phyloP scores from a whole-genome alignment of 768 basidiomycete species.

The Lactarius akahatsu region DNA sequence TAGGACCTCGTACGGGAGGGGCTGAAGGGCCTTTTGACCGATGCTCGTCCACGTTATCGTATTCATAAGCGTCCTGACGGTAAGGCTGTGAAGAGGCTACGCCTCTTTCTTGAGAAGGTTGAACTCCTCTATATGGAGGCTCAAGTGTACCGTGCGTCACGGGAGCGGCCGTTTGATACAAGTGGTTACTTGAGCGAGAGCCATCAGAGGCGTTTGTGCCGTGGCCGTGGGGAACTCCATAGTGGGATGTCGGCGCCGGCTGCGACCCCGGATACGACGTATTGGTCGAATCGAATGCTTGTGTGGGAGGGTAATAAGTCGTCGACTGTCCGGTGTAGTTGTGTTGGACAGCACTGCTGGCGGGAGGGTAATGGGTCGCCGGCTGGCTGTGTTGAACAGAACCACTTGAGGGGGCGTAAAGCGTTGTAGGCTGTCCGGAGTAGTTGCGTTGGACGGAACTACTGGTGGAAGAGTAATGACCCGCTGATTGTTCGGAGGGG shows the following conservation, averaged over 20 bases:
- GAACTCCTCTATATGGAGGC: not conserved
- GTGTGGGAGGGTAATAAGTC: not conserved
- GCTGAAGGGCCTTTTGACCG: not conserved
- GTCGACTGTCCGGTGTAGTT: not conserved
- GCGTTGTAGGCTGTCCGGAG: not conserved
- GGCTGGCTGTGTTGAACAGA: not conserved
- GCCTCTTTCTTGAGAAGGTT: not conserved
- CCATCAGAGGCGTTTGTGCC: not conserved
- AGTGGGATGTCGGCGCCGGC: not conserved
- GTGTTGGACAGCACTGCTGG: not conserved
- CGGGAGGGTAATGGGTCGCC: not conserved
- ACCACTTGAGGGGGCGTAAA: not conserved
- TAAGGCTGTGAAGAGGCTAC: not conserved
- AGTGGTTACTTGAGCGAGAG: not conserved
- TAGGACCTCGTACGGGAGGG: not conserved
- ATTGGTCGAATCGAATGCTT: not conserved
- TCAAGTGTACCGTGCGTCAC: not conserved
- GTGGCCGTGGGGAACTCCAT: not conserved
- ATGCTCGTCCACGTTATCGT: not conserved
- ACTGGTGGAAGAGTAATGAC: not conserved
- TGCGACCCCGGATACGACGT: not conserved
- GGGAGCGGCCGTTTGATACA: not conserved
- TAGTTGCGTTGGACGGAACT: not conserved
- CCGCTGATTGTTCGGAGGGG: not conserved
- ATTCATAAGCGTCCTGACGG: not conserved